Evolutionary conservation across 352 stramenopile genomes (phyloP).

Genomic region (Phytophthora europaea): DNA sequence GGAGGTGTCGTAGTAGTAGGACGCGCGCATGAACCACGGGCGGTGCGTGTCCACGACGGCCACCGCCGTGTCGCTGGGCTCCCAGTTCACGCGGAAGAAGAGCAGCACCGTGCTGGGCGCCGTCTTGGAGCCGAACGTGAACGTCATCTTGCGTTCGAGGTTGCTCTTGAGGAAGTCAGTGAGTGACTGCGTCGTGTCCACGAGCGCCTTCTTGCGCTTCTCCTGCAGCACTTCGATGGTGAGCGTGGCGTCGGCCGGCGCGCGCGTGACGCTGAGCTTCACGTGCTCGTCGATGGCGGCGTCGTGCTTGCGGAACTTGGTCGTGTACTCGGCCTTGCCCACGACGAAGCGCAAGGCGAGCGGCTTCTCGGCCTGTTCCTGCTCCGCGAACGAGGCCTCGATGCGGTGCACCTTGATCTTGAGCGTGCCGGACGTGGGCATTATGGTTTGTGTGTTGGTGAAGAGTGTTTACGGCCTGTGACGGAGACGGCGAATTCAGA

Average conservation of each 20-base stretch:
- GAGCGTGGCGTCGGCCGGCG: constrained; percentile 45
- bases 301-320: constrained; percentile 41
- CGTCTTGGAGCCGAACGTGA: constrained; percentile 48
- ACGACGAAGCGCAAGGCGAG: constrained; percentile 39
- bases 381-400: constrained; percentile 37
- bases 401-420: constrained; percentile 47
- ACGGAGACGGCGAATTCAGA: constrained; percentile 29
- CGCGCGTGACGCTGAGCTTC: constrained; percentile 45
- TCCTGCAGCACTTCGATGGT: constrained; percentile 59
- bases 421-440: constrained; percentile 17
- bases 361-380: constrained; percentile 25
- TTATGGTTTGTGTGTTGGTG: background rate
- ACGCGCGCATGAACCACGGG: constrained; percentile 35
- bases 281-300: constrained; percentile 44
- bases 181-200: constrained; percentile 47
- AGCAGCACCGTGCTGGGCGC: constrained; percentile 40
- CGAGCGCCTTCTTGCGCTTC: constrained; percentile 52
- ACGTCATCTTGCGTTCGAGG: constrained; percentile 47
- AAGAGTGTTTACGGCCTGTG: background rate
- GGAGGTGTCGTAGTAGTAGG: constrained; percentile 79
- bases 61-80: background rate
- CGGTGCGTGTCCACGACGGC: background rate
- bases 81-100: constrained; percentile 23
- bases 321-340: constrained; percentile 30
- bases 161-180: constrained; percentile 39